These are phyloP conservation scores for Caulochytrium protostelioides DNA, from an alignment of 371 early-diverging fungal species.

Conservation along the genomic window DNA sequence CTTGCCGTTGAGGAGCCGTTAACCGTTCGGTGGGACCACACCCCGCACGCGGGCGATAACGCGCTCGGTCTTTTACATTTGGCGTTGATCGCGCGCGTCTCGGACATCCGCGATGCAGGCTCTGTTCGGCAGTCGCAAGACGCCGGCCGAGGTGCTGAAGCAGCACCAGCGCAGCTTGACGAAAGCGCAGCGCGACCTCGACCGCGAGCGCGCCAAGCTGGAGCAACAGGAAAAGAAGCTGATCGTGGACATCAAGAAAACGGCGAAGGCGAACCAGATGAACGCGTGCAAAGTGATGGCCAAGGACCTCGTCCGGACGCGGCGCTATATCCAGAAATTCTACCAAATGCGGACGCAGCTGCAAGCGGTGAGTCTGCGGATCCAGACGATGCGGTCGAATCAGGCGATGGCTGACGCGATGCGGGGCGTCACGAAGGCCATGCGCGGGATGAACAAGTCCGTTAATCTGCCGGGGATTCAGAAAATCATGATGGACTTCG, in stretches of 20 bases:
- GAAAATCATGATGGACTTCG: constrained; percentile 93
- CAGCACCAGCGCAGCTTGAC: constrained; percentile 64
- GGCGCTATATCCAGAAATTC: constrained; percentile 81
- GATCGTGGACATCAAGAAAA: constrained; percentile 70
- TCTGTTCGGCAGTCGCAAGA: too few relatives aligned
- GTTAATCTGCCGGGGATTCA: constrained; percentile 83
- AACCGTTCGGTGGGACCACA: too few relatives aligned
- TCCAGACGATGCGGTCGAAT: constrained; percentile 79
- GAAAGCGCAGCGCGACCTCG: constrained; percentile 81
- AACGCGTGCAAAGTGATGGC: constrained; percentile 87
- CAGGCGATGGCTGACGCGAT: constrained; percentile 91
- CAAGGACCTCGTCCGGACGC: constrained; percentile 83
- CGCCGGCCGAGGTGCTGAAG: constrained; percentile 74
- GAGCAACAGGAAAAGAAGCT: constrained; percentile 89
- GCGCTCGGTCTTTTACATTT: too few relatives aligned
- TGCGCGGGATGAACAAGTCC: constrained; percentile 82
- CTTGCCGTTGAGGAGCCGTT: too few relatives aligned
- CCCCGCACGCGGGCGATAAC: too few relatives aligned
- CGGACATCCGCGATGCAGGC: too few relatives aligned
- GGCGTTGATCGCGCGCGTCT: too few relatives aligned
- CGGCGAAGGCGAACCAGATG: constrained; percentile 76
- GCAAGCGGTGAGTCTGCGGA: constrained; percentile 72
- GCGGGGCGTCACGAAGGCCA: constrained; percentile 84
- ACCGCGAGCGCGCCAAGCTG: constrained; percentile 66
- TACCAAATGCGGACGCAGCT: constrained; percentile 85